Evolutionary conservation across 805 yeast genomes (phyloP).

Genomic region (Lipomyces lipofer): DNA sequence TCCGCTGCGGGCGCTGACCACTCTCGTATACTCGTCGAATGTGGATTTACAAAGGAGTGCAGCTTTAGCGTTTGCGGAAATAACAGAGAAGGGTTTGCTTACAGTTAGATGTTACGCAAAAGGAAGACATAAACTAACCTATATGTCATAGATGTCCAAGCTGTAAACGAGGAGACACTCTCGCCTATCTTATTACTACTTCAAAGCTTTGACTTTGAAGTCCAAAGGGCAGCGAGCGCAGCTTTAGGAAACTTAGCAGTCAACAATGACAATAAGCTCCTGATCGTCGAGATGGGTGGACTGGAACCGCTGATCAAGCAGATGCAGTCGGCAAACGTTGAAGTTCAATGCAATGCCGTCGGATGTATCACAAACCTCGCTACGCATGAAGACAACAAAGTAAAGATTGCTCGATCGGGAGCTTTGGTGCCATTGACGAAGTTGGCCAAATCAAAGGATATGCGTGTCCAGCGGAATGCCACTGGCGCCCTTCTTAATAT

Average conservation of each 20-base stretch:
- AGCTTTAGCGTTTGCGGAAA: conserved; percentile 97
- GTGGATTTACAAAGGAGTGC: conserved; percentile 95
- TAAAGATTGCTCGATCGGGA: conserved; percentile 93
- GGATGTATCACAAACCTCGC: conserved; percentile 98
- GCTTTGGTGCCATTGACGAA: conserved; percentile 93
- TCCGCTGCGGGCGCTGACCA: conserved; percentile 79
- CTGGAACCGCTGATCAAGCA: conserved; percentile 93
- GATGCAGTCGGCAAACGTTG: conserved; percentile 96
- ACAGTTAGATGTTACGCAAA: background rate
- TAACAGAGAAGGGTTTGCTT: conserved; percentile 73
- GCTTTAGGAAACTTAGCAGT: conserved; percentile 98
- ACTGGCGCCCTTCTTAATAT: conserved; percentile 96
- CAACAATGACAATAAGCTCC: conserved; percentile 86
- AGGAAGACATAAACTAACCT: background rate
- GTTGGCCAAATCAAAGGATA: conserved; percentile 89
- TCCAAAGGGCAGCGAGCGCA: conserved; percentile 98
- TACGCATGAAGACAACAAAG: conserved; percentile 94
- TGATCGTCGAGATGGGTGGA: conserved; percentile 98
- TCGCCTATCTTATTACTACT: conserved; percentile 89
- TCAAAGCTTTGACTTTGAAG: conserved; percentile 87
- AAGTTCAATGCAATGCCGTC: conserved; percentile 98
- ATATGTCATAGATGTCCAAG: conserved; percentile 60
- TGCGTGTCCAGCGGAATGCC: conserved; percentile 96
- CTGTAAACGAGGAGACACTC: conserved; percentile 85
- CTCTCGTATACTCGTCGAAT: conserved; percentile 92